Percentiles rank a stretch among this genome's conserved stretches.
Conservation (phyloP, 2,329 filamentous ascomycete species). For the Aureobasidium musti region DNA sequence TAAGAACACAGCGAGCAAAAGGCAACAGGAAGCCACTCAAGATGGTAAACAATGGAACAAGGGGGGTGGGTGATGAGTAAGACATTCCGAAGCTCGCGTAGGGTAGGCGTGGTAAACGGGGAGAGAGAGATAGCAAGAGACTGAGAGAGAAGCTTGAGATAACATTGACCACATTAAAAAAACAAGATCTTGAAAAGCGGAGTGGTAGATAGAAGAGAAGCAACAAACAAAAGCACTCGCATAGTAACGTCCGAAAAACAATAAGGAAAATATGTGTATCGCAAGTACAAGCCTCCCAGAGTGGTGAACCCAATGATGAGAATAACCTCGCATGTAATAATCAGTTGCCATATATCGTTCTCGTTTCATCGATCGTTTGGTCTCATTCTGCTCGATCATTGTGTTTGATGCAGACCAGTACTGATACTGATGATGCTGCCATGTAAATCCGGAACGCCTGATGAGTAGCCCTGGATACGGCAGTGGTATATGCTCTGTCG, state of each 20-base stretch:
- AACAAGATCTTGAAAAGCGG: slow-evolving; percentile 14
- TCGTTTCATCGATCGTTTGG: slow-evolving; percentile 8
- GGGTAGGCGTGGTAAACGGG: not conserved
- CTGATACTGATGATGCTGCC: slow-evolving; percentile 20
- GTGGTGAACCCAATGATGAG: slow-evolving; percentile 1
- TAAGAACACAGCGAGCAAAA: not conserved
- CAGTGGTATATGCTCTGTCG: slow-evolving; percentile 18
- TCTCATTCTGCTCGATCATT: slow-evolving; percentile 9
- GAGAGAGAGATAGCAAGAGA: not conserved
- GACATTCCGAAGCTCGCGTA: slow-evolving; percentile 1
- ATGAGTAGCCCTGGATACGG: slow-evolving; percentile 18
- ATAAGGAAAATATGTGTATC: slow-evolving; percentile 22
- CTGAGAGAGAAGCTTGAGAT: not conserved
- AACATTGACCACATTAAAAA: slow-evolving; percentile 22
- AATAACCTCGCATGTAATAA: slow-evolving; percentile 22
- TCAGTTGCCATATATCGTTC: slow-evolving; percentile 22
- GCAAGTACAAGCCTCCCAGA: slow-evolving; percentile 26
- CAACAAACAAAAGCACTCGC: not conserved
- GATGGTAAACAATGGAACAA: not conserved
- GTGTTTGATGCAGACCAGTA: slow-evolving; percentile 23
- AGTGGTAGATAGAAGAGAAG: slow-evolving; percentile 1
- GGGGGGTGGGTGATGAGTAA: not conserved
- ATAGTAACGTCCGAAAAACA: not conserved
- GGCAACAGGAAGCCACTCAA: not conserved
- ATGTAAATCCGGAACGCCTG: slow-evolving; percentile 20